phyloP scores from a whole-genome alignment of 2,329 filamentous ascomycete species.

The Clonostachys rosea region DNA sequence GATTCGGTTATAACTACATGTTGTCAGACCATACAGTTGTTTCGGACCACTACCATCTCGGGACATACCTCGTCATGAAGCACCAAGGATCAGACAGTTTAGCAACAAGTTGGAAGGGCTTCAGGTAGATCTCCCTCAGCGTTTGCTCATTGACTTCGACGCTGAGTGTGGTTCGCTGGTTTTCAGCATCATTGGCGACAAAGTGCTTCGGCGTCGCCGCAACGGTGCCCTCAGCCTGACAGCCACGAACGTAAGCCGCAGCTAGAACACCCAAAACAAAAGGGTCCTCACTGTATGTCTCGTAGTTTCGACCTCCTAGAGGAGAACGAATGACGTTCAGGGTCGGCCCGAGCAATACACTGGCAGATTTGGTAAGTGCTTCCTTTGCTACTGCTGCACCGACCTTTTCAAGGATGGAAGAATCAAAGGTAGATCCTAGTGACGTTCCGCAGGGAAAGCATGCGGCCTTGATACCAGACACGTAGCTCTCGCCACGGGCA shows the following conservation, averaged over 20 bases:
- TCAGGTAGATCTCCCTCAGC: constrained; percentile 31
- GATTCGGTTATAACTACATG: constrained; percentile 41
- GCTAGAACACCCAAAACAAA: constrained; percentile 37
- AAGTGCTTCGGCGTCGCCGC: constrained; percentile 41
- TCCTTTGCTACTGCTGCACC: constrained; percentile 55
- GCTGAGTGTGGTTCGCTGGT: constrained; percentile 18
- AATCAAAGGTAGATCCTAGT: constrained; percentile 62
- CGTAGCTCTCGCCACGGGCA: background rate
- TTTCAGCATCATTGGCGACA: constrained; percentile 34
- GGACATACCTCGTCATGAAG: constrained; percentile 36
- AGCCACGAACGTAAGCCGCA: constrained; percentile 33
- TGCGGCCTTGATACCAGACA: constrained; percentile 12
- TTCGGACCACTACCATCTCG: too few species aligned
- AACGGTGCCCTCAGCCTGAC: constrained; percentile 31
- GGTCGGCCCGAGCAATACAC: constrained; percentile 53
- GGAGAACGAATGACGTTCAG: constrained; percentile 59
- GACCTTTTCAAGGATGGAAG: constrained; percentile 48
- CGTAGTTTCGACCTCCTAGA: constrained; percentile 41
- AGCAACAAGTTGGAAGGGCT: constrained; percentile 37
- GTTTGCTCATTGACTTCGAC: constrained; percentile 18
- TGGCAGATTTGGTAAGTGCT: constrained; percentile 55
- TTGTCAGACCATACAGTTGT: constrained; percentile 25
- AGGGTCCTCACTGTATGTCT: constrained; percentile 42
- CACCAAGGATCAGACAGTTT: constrained; percentile 32
- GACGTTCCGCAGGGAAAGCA: constrained; percentile 8